phyloP scores from a whole-genome alignment of 176 grass and related monocot genomes.

The Calamus simplicifolius region DNA sequence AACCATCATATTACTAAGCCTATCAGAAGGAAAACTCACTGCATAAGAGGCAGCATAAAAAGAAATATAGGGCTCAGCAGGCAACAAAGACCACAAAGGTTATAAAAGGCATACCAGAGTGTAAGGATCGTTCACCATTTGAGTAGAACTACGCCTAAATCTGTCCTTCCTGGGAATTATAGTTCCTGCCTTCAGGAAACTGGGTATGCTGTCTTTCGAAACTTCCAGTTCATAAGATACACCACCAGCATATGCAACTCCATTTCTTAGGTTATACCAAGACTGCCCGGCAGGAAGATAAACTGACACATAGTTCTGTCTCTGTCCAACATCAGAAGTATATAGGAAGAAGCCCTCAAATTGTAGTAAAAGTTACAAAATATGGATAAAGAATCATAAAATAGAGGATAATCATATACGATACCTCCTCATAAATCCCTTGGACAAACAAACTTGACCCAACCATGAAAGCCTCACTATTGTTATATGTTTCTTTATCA shows the following conservation, averaged over 20 bases:
- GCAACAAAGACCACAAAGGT: too few species aligned
- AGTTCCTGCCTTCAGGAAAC: slow-evolving; percentile 70
- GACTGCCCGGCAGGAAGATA: slow-evolving; percentile 68
- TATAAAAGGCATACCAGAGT: slow-evolving; percentile 57
- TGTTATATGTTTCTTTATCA: slow-evolving; percentile 91
- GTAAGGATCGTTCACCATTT: slow-evolving; percentile 96
- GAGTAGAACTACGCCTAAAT: slow-evolving; percentile 89
- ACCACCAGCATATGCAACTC: slow-evolving; percentile 50
- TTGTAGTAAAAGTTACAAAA: too few species aligned
- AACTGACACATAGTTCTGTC: slow-evolving; percentile 56
- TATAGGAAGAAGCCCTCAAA: not conserved
- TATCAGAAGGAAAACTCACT: too few species aligned
- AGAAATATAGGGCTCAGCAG: too few species aligned
- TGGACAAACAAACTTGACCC: slow-evolving; percentile 67
- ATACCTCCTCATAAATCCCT: slow-evolving; percentile 80
- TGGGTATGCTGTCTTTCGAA: slow-evolving; percentile 82
- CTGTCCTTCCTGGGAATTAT: slow-evolving; percentile 94
- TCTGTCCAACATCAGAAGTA: slow-evolving; percentile 32
- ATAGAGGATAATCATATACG: too few species aligned
- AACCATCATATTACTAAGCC: too few species aligned
- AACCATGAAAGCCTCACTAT: slow-evolving; percentile 87
- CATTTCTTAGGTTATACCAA: slow-evolving; percentile 82
- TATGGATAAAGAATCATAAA: too few species aligned
- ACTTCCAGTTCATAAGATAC: slow-evolving; percentile 62
- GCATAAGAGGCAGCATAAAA: too few species aligned